phyloP scores from a whole-genome alignment of 257 asterid genomes.

The Anisodus acutangulus region DNA sequence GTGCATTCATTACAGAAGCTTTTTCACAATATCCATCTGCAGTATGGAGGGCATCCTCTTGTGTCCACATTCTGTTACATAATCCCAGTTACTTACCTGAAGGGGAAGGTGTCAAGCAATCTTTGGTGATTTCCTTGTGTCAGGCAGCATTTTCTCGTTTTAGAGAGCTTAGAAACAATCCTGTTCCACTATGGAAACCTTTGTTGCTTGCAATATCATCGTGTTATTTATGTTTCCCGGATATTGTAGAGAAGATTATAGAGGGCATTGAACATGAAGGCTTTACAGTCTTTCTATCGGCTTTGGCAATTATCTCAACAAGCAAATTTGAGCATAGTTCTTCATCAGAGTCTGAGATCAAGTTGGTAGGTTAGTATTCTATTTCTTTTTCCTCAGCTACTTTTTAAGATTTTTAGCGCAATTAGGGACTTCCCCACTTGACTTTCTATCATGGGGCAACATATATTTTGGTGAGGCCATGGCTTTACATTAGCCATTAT shows the following conservation, averaged over 20 bases:
- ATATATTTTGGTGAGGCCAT: slow-evolving; percentile 4
- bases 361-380: slow-evolving; percentile 46
- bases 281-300: slow-evolving; percentile 41
- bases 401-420: neutral
- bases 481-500: neutral
- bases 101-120: slow-evolving; percentile 41
- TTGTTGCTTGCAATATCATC: slow-evolving; percentile 48
- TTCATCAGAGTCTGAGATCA: slow-evolving; percentile 44
- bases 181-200: slow-evolving; percentile 49
- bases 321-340: slow-evolving; percentile 42
- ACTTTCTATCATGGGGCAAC: slow-evolving; percentile 11
- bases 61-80: slow-evolving; percentile 48
- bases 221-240: slow-evolving; percentile 48
- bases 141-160: slow-evolving; percentile 47
- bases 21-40: slow-evolving; percentile 50
- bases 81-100: slow-evolving; percentile 38
- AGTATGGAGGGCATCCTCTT: slow-evolving; percentile 51
- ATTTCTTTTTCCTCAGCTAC: neutral
- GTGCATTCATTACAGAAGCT: slow-evolving; percentile 43
- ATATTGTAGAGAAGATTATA: slow-evolving; percentile 39
- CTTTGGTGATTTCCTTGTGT: slow-evolving; percentile 39
- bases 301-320: slow-evolving; percentile 38
- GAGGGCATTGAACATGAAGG: slow-evolving; percentile 40
- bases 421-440: slow-evolving; percentile 7
- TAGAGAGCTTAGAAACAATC: slow-evolving; percentile 38